Conservation (phyloP, 495 filamentous ascomycete species). For the Parathielavia appendiculata region DNA sequence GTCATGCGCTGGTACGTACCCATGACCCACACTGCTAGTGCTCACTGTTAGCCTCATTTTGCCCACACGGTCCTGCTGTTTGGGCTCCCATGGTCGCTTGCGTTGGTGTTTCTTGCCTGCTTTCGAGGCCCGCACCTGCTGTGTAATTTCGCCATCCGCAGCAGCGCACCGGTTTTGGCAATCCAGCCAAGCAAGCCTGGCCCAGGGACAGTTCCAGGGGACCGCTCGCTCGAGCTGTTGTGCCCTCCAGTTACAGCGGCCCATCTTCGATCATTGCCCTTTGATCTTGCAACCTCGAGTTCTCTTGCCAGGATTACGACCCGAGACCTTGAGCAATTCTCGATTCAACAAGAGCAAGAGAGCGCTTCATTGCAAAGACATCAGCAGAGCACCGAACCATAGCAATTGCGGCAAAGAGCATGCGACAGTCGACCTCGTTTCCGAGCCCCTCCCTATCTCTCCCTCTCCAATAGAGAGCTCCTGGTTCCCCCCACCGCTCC, state of each 20-base stretch:
- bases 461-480: constrained; percentile 24
- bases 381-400: constrained; percentile 1
- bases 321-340: not conserved
- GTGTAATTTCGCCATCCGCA: constrained; percentile 21
- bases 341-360: not conserved
- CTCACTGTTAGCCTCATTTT: not conserved
- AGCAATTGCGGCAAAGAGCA: constrained; percentile 28
- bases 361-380: not conserved
- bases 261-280: constrained; percentile 1
- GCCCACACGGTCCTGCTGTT: constrained; percentile 2
- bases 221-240: not conserved
- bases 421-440: constrained; percentile 25
- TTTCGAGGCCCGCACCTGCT: not conserved
- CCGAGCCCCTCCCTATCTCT: constrained; percentile 27
- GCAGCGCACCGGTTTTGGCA: constrained; percentile 17
- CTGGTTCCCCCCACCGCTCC: constrained; percentile 21
- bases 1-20: not conserved
- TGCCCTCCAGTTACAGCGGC: not conserved
- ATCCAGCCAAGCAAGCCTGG: constrained; percentile 13
- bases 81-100: not conserved
- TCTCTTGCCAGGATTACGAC: constrained; percentile 1
- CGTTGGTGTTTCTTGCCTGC: not conserved
- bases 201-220: constrained; percentile 2
- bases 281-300: not conserved
- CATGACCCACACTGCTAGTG: not conserved